Conservation (phyloP, 2,329 filamentous ascomycete species). For the Botryotinia convoluta region DNA sequence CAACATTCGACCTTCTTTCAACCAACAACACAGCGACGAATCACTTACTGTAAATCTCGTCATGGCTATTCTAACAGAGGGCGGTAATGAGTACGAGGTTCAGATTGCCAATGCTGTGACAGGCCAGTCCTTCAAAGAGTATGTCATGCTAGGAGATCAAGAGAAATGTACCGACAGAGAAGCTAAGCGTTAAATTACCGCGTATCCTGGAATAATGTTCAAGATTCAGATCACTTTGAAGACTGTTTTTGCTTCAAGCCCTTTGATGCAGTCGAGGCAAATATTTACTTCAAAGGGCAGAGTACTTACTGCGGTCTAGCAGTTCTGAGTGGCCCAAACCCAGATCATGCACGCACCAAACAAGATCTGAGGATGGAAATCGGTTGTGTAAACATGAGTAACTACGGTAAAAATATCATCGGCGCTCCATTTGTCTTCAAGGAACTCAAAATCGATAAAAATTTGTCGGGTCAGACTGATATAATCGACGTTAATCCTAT, state of each 20-base stretch:
- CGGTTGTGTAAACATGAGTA: neutral
- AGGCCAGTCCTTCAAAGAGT: slow-evolving; percentile 10
- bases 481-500: neutral
- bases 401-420: neutral
- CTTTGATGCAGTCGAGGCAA: neutral
- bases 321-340: neutral
- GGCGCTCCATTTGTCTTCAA: neutral
- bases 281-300: neutral
- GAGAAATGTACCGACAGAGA: slow-evolving; percentile 5
- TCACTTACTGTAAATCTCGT: too few species aligned
- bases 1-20: neutral
- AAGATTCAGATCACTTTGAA: slow-evolving; percentile 9
- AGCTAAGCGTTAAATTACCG: slow-evolving; percentile 16
- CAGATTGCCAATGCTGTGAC: neutral
- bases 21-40: neutral
- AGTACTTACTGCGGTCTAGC: neutral
- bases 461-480: neutral
- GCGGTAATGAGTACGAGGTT: neutral
- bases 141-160: slow-evolving; percentile 15
- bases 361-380: neutral
- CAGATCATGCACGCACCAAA: too few species aligned
- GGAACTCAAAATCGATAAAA: neutral
- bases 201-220: slow-evolving; percentile 2
- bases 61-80: neutral
- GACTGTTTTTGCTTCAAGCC: neutral